These are phyloP conservation scores for Aureobasidium namibiae DNA, from an alignment of 2,329 filamentous ascomycete genomes.

Conservation along the genomic window DNA sequence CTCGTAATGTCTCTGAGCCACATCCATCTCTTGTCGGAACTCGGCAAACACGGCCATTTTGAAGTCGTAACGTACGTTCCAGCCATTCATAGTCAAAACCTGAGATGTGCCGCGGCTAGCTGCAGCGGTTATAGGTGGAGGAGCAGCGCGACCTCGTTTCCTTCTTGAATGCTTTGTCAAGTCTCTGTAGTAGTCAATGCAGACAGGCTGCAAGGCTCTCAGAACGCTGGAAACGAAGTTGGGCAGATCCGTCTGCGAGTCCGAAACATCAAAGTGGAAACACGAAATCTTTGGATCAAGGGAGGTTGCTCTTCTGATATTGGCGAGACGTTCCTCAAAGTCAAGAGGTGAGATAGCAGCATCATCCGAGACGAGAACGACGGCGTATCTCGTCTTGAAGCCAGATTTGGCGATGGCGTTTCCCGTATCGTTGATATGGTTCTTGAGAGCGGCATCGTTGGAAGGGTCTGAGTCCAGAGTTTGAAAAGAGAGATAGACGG, in stretches of 20 bases:
- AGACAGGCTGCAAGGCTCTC: slow-evolving; percentile 60
- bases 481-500: slow-evolving; percentile 75
- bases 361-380: slow-evolving; percentile 69
- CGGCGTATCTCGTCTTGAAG: slow-evolving; percentile 69
- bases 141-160: slow-evolving; percentile 73
- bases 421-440: slow-evolving; percentile 76
- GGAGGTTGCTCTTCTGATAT: slow-evolving; percentile 69
- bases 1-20: slow-evolving; percentile 75
- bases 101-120: slow-evolving; percentile 79
- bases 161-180: slow-evolving; percentile 85
- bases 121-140: slow-evolving; percentile 73
- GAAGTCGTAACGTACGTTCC: slow-evolving; percentile 92
- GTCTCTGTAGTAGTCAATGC: slow-evolving; percentile 87
- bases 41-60: slow-evolving; percentile 87
- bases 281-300: slow-evolving; percentile 72
- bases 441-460: slow-evolving; percentile 72
- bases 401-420: slow-evolving; percentile 59
- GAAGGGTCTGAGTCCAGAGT: slow-evolving; percentile 63
- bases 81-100: slow-evolving; percentile 74
- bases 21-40: slow-evolving; percentile 87
- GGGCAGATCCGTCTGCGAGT: slow-evolving; percentile 61
- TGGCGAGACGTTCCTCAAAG: slow-evolving; percentile 67
- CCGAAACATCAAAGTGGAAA: slow-evolving; percentile 72
- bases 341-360: slow-evolving; percentile 45
- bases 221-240: slow-evolving; percentile 68